A percentile compares a stretch with the other conserved stretches of the same genome.
Evolutionary conservation across 2,329 filamentous ascomycete genomes (phyloP).

Genomic region (Byssothecium circinans): DNA sequence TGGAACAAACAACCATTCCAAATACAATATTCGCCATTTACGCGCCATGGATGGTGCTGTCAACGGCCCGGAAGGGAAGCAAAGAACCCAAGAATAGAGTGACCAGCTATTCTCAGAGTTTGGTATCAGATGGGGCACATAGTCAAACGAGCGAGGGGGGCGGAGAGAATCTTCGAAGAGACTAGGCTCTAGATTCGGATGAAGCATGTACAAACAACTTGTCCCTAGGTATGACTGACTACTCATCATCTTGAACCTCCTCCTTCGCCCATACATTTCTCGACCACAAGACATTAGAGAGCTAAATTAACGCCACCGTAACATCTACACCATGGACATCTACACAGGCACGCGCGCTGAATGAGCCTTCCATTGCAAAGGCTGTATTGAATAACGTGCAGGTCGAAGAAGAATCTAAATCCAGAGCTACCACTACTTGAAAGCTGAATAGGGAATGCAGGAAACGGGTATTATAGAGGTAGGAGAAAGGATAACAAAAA

Average conservation of each 20-base stretch:
- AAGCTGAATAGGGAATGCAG: background rate
- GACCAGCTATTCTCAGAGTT: background rate
- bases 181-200: background rate
- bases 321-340: background rate
- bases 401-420: slow-evolving; percentile 4
- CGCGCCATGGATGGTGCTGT: background rate
- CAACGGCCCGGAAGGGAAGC: background rate
- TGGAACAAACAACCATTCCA: background rate
- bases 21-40: background rate
- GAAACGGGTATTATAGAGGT: background rate
- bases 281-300: background rate
- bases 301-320: background rate
- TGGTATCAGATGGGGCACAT: too few species aligned
- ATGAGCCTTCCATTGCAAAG: background rate
- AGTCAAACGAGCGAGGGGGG: background rate
- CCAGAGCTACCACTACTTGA: background rate
- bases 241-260: background rate
- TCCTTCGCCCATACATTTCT: background rate
- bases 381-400: background rate
- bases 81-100: background rate
- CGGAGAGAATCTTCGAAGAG: background rate
- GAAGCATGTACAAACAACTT: background rate
- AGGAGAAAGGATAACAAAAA: slow-evolving; percentile 13
- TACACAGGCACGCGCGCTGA: background rate
- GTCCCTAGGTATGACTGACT: background rate